A percentile compares a stretch with the other conserved stretches of the same genome.
phyloP scores from a whole-genome alignment of 257 asterid genomes.

The Oldenlandia corymbosa region DNA sequence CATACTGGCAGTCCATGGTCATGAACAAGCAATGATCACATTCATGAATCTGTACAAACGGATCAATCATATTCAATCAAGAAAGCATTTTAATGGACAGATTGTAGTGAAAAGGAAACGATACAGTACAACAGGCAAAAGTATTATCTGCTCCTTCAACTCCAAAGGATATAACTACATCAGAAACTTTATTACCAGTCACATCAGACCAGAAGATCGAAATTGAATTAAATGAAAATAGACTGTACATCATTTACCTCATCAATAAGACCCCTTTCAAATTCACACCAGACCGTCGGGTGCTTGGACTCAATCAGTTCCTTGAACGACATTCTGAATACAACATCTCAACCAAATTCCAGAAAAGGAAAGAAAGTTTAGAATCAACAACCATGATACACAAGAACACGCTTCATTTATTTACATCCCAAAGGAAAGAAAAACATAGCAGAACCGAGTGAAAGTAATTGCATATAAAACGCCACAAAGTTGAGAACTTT shows the following conservation, averaged over 20 bases:
- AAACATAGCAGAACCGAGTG: not conserved
- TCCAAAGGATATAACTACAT: not conserved
- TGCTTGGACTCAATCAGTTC: constrained; percentile 87
- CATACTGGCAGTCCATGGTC: not conserved
- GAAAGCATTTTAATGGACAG: not conserved
- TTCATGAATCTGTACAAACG: not conserved
- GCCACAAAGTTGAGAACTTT: not conserved
- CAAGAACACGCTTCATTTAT: not conserved
- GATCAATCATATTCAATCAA: not conserved
- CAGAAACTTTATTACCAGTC: not conserved
- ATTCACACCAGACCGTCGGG: constrained; percentile 91
- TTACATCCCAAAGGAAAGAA: not conserved
- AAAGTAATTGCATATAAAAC: not conserved
- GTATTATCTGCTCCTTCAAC: not conserved
- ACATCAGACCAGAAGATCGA: not conserved
- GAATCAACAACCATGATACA: not conserved
- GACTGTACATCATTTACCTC: constrained; percentile 50
- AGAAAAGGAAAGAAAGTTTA: not conserved
- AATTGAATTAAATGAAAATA: not conserved
- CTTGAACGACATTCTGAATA: constrained; percentile 76
- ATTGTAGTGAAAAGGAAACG: not conserved
- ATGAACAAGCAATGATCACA: not conserved
- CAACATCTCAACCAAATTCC: constrained; percentile 25
- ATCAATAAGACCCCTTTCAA: constrained; percentile 73
- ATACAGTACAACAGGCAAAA: not conserved